Evolutionary conservation across 2,329 filamentous ascomycete genomes (phyloP), one percentile per base, ranked within the genome.

Genomic region (Cladophialophora carrionii): DNA sequence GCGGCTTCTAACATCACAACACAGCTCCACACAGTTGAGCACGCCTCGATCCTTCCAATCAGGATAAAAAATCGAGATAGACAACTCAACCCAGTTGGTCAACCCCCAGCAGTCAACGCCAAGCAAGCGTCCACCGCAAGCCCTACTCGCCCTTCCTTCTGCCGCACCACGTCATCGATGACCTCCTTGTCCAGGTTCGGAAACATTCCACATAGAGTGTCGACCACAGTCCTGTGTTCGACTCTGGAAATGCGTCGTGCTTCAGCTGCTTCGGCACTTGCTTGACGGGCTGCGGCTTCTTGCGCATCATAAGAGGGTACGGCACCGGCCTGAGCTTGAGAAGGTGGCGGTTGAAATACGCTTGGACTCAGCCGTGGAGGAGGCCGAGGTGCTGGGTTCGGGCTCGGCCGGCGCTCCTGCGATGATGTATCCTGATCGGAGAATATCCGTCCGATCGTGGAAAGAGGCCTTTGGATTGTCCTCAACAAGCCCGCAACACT

Each of bases 191-290:
- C 95, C 57, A 99, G 81, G 74, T 96, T 92, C 0, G 95, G 95
- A 76, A 99, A 99, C 95, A 99, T 99, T 72, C 92, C 90, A 55
- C 91, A 88, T 63, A 99, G 80, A 41, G 95, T 98, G 78, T 98
- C 95, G 2, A 98, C 94, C 7, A 99, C 88, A 72, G 92, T 94
- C 61, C 87, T 83, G 77, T 98, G 93, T 81, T 99, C 95, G 62
- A 89, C 88, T 41, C 88, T 84, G 71, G 95, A 88, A 66, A 98
- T 87, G 17, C 90, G 84, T 70, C 92, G 87, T 7, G 94, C 94
- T 76, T 99, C 91, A 9, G 94, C 94, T 6, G 86, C 87, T 77
- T 98, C 94, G 0, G 91, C 92, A 71, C 90, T 96, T 1, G 94
- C 94, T 78, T 98, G 94, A 57, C 92, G 84, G 2, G 92, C 93